Evolutionary conservation across 805 yeast species (phyloP).

Genomic region (Candida sanyiensis): DNA sequence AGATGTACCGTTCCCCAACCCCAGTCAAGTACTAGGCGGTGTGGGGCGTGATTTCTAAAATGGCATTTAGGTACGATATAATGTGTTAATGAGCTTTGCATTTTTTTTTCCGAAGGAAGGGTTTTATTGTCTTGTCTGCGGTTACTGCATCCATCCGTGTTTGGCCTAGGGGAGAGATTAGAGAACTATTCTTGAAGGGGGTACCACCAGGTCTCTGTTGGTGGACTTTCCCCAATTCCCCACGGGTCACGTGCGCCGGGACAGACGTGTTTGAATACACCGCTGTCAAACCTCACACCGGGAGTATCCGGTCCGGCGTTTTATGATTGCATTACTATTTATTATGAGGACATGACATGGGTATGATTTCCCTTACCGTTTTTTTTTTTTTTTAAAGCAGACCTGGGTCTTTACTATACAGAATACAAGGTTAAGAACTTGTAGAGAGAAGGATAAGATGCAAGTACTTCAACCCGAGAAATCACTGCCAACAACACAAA

Average conservation of each 20-base stretch:
- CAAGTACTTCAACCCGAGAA: not conserved
- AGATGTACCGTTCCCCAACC: constrained; percentile 39
- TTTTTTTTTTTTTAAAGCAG: not conserved
- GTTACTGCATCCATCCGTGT: too few species aligned
- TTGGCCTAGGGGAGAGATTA: not conserved
- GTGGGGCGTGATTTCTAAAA: constrained; percentile 15
- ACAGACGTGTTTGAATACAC: not conserved
- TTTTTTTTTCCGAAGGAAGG: constrained; percentile 9
- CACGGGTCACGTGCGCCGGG: not conserved
- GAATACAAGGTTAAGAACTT: too few species aligned
- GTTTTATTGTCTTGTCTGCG: constrained; percentile 5
- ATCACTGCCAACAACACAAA: too few species aligned
- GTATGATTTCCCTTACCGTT: not conserved
- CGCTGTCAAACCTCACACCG: not conserved
- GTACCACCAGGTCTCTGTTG: too few species aligned
- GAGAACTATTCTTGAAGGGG: not conserved
- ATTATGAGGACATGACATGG: not conserved
- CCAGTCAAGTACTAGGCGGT: constrained; percentile 26
- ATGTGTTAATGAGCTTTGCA: constrained; percentile 12
- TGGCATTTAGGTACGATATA: constrained; percentile 24
- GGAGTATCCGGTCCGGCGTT: not conserved
- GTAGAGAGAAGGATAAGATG: not conserved
- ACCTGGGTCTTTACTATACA: too few species aligned
- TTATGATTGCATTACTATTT: not conserved
- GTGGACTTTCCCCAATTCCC: too few species aligned